These are phyloP conservation scores for Phytophthora pluvialis DNA, from an alignment of 352 stramenopile genomes.

Conservation along the genomic window DNA sequence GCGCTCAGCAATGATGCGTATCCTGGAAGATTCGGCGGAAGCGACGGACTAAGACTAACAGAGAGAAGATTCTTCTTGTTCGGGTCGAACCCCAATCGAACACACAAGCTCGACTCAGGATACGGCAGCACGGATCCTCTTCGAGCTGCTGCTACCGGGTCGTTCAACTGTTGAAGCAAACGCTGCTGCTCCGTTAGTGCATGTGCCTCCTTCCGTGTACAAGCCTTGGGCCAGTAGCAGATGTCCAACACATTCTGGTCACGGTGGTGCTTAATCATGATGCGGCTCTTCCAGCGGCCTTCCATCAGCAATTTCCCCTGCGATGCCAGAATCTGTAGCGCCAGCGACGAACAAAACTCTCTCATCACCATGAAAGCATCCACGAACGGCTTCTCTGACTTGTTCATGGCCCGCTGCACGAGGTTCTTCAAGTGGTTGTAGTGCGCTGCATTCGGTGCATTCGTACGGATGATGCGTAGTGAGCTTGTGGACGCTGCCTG, in stretches of 20 bases:
- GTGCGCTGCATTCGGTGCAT: constrained; percentile 68
- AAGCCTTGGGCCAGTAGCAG: constrained; percentile 85
- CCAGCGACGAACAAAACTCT: constrained; percentile 83
- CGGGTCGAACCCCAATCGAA: constrained; percentile 68
- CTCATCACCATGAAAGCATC: constrained; percentile 84
- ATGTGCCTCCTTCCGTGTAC: constrained; percentile 59
- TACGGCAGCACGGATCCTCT: constrained; percentile 44
- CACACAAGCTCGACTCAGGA: constrained; percentile 71
- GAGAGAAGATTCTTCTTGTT: constrained; percentile 70
- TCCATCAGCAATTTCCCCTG: constrained; percentile 84
- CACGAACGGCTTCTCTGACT: constrained; percentile 79
- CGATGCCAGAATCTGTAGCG: constrained; percentile 76
- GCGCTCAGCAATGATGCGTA: constrained; percentile 60
- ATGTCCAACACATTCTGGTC: constrained; percentile 83
- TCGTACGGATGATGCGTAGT: constrained; percentile 81
- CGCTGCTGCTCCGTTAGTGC: constrained; percentile 66
- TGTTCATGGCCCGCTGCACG: constrained; percentile 87
- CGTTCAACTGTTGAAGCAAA: constrained; percentile 60
- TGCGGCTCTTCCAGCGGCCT: constrained; percentile 78
- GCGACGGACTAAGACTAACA: constrained; percentile 62
- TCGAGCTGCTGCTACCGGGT: constrained; percentile 35
- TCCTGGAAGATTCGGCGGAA: constrained; percentile 67
- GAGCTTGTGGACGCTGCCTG: constrained; percentile 65
- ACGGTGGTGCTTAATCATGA: constrained; percentile 81
- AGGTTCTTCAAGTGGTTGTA: constrained; percentile 88